phyloP scores from a whole-genome alignment of 1,284 basidiomycete genomes.

The Tranzscheliella williamsii region DNA sequence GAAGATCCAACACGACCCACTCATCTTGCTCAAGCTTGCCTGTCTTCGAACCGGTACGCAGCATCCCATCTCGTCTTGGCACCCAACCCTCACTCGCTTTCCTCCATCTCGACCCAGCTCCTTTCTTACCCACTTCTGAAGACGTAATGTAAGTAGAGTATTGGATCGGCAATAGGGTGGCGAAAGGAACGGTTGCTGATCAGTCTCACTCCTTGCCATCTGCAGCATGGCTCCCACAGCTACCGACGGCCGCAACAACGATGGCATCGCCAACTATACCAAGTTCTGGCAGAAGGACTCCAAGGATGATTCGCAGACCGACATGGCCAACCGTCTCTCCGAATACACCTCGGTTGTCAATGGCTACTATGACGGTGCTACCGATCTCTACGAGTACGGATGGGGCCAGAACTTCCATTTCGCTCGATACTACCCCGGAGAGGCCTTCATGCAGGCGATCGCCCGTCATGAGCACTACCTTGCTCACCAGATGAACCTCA shows the following conservation, averaged over 20 bases:
- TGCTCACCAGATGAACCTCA: conserved; percentile 66
- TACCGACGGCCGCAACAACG: conserved; percentile 75
- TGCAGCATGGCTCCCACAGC: conserved; percentile 35
- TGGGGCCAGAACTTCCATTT: conserved; percentile 96
- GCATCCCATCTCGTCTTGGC: no score
- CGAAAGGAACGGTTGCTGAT: no score
- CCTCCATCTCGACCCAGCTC: no score
- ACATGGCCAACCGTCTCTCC: conserved; percentile 76
- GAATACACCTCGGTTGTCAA: conserved; percentile 94
- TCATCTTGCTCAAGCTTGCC: no score
- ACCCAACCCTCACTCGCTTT: no score
- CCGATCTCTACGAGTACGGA: conserved; percentile 94
- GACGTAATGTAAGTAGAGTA: no score
- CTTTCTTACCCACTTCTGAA: no score
- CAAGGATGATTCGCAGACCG: conserved; percentile 70
- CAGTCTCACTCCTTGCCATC: background rate
- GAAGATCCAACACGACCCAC: no score
- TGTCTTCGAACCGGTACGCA: no score
- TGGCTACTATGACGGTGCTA: conserved; percentile 95
- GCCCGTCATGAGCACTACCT: conserved; percentile 99
- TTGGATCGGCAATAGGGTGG: no score
- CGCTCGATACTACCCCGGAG: conserved; percentile 95
- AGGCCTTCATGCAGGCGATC: conserved; percentile 77
- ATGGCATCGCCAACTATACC: conserved; percentile 87
- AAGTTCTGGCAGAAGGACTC: conserved; percentile 91